Evolutionary conservation across 2,329 filamentous ascomycete species (phyloP).

Genomic region (Sarocladiaceae sp.): DNA sequence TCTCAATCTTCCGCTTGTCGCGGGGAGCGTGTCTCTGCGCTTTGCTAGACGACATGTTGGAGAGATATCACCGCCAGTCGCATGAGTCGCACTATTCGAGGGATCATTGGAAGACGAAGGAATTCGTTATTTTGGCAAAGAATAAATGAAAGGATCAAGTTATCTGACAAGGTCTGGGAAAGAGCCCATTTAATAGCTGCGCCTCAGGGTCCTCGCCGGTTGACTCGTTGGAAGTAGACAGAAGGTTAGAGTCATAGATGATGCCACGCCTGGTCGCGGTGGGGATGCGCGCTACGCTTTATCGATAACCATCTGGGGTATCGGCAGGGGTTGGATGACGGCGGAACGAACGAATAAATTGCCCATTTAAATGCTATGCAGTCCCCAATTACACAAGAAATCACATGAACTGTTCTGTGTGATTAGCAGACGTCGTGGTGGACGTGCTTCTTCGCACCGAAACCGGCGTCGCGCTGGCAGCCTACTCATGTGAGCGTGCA

Average conservation of each 20-base stretch:
- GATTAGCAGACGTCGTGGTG: too few relatives aligned
- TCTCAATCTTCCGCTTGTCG: conserved; percentile 83
- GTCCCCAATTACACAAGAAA: too few relatives aligned
- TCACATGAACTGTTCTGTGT: too few relatives aligned
- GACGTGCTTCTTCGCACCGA: too few relatives aligned
- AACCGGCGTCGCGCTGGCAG: too few relatives aligned
- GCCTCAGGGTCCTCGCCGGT: conserved; percentile 8
- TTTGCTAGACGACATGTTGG: conserved; percentile 47
- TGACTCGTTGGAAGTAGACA: conserved; percentile 7
- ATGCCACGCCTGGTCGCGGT: not conserved
- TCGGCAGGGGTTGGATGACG: too few relatives aligned
- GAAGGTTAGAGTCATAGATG: conserved; percentile 6
- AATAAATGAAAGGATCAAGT: too few relatives aligned
- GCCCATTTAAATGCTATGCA: too few relatives aligned
- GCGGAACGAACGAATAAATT: too few relatives aligned
- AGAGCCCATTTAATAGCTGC: not conserved
- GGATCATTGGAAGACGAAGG: conserved; percentile 20
- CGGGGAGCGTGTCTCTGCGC: conserved; percentile 61
- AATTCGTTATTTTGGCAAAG: not conserved
- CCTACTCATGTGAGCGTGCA: too few relatives aligned
- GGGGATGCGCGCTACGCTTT: not conserved
- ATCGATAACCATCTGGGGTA: conserved; percentile 8
- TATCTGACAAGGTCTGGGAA: not conserved
- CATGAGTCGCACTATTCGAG: conserved; percentile 18
- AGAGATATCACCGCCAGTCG: conserved; percentile 1